These are phyloP conservation scores for Phytophthora ohioensis DNA, from an alignment of 352 stramenopile genomes.

Conservation along the genomic window DNA sequence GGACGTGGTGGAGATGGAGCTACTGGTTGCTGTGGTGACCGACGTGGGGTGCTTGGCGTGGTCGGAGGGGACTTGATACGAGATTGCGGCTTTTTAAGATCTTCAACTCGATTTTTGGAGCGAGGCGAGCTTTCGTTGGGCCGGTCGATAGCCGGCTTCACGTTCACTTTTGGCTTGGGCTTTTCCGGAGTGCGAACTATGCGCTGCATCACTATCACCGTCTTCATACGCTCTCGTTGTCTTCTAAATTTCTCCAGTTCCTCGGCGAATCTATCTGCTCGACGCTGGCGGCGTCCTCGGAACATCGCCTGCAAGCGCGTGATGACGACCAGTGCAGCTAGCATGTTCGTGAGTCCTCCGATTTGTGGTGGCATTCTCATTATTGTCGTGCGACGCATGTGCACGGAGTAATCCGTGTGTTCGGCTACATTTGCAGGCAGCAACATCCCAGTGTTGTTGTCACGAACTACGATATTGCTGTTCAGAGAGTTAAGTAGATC, in stretches of 20 bases:
- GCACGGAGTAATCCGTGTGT: neutral
- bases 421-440: conserved; percentile 5
- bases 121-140: conserved; percentile 3
- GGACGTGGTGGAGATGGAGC: neutral
- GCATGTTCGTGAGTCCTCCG: conserved; percentile 22
- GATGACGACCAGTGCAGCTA: conserved; percentile 35
- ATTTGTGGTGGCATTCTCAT: conserved; percentile 10
- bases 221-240: conserved; percentile 42
- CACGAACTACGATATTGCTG: conserved; percentile 34
- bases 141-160: conserved; percentile 1
- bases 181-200: conserved; percentile 15
- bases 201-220: conserved; percentile 40
- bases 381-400: conserved; percentile 19
- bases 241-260: conserved; percentile 41
- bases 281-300: conserved; percentile 38
- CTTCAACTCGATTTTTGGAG: conserved; percentile 15
- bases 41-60: neutral
- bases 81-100: conserved; percentile 14
- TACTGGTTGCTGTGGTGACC: conserved; percentile 1
- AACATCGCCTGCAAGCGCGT: conserved; percentile 49
- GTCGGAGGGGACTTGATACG: neutral
- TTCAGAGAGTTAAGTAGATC: conserved; percentile 74
- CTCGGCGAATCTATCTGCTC: conserved; percentile 37
- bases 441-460: conserved; percentile 17
- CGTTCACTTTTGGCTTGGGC: conserved; percentile 13